phyloP scores from a whole-genome alignment of 2,329 filamentous ascomycete species.

The Cytospora mali region DNA sequence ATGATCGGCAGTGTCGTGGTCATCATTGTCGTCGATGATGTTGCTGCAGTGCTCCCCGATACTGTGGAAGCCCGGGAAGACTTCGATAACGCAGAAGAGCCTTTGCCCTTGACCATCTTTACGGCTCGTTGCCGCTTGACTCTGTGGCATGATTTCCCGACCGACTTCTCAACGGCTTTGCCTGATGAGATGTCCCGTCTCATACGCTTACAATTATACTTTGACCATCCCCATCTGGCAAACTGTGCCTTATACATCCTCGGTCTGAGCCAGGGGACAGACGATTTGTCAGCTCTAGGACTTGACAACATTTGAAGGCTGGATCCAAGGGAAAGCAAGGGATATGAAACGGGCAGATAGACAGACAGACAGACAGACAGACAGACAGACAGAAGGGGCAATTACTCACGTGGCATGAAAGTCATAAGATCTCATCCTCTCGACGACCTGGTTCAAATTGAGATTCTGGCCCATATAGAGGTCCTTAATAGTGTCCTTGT shows the following conservation, averaged over 20 bases:
- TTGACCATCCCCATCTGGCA: constrained; percentile 29
- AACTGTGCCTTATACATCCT: constrained; percentile 31
- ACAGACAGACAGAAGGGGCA: neutral
- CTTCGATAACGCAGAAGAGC: neutral
- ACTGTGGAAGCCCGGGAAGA: constrained; percentile 3
- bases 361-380: neutral
- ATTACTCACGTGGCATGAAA: constrained; percentile 29
- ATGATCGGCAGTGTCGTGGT: neutral
- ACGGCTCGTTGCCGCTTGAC: constrained; percentile 18
- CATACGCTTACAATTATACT: constrained; percentile 30
- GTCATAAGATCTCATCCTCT: constrained; percentile 25
- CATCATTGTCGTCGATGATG: neutral
- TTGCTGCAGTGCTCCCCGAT: neutral
- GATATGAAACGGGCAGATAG: neutral
- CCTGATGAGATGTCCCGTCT: constrained; percentile 26
- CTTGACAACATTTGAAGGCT: neutral
- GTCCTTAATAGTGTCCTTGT: constrained; percentile 27
- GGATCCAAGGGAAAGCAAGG: neutral
- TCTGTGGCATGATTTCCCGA: constrained; percentile 30
- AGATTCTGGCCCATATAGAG: constrained; percentile 29
- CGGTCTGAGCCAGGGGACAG: constrained; percentile 5
- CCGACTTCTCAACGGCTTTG: constrained; percentile 27
- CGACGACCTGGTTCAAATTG: constrained; percentile 28
- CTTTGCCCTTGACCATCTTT: constrained; percentile 5
- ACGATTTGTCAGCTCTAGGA: neutral